Evolutionary conservation across 2,329 filamentous ascomycete genomes (phyloP), one percentile per base, ranked within the genome.

Genomic region (Clonostachys sp.): DNA sequence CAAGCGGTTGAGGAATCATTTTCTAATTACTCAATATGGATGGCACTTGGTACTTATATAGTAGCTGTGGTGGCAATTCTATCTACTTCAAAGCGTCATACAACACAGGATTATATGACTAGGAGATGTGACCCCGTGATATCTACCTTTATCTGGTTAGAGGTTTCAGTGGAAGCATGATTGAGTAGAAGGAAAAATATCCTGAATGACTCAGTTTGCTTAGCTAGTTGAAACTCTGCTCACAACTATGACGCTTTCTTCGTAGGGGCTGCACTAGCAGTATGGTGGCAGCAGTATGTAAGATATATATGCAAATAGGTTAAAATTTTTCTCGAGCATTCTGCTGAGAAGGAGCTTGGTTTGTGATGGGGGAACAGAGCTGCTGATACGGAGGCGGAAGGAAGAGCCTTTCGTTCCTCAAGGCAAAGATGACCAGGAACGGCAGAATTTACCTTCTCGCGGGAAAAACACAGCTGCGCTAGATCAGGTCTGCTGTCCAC

Each of bases 121-220:
- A 41, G 46, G 35, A 14, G n/a, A 24, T 49, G 18, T 34, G 36
- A 41, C 20, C 12, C 5, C 5, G 10, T 39, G 10, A 39, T 39
- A 39, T 39, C 10, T n/a, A 39, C 14, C 36, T 39, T 39, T 14
- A n/a, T 39, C 10, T 39, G 5, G 17, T 39, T 39, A 39, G 24
- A 9, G 24, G 24, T 14, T 39, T 39, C 10, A 43, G 44, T 49
- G 42, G n/a, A 40, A 33, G 34, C 39, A 36, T 47, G 44, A 41
- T 41, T 41, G 9, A 36, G 41, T 40, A 41, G 46, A 34, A 43
- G 42, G 41, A 44, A 9, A 18, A 49, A 16, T 49, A 45, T 12
- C 12, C 20, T 48, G 30, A 17, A 7, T 38, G 24, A 13, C 34
- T 45, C n/a, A n/a, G 14, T 39, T 44, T 9, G 5, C 41, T 46